Conservation (phyloP, 1,139 yeast species). For the Candida smagusa region DNA sequence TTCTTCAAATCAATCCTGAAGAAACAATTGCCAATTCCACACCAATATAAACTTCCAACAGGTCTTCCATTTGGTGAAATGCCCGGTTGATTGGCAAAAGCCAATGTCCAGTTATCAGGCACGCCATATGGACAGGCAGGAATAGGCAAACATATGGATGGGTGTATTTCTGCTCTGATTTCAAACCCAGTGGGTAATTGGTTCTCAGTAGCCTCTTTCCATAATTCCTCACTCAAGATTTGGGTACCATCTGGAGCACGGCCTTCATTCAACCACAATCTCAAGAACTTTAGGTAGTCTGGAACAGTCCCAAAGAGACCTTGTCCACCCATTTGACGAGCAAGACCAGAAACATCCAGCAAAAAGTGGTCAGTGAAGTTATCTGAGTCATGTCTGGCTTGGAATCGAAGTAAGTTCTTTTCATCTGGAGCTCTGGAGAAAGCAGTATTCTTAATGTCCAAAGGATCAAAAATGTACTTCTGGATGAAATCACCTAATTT, state of each 20-base stretch:
- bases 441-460: slow-evolving; percentile 28
- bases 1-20: slow-evolving; percentile 46
- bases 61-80: slow-evolving; percentile 39
- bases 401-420: slow-evolving; percentile 16
- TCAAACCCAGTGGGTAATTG: slow-evolving; percentile 30
- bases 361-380: not conserved
- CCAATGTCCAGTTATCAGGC: slow-evolving; percentile 4
- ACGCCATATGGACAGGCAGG: slow-evolving; percentile 5
- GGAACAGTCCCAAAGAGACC: slow-evolving; percentile 43
- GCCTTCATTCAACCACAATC: slow-evolving; percentile 48
- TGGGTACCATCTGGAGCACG: slow-evolving; percentile 34
- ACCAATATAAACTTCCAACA: slow-evolving; percentile 39
- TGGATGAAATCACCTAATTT: slow-evolving; percentile 40
- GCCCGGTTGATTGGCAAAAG: slow-evolving; percentile 12
- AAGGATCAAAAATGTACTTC: slow-evolving; percentile 39
- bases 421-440: not conserved
- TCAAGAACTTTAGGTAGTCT: slow-evolving; percentile 42
- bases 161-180: slow-evolving; percentile 8
- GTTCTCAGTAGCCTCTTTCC: slow-evolving; percentile 29
- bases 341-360: not conserved
- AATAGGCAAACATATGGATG: slow-evolving; percentile 2
- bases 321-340: slow-evolving; percentile 48
- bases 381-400: slow-evolving; percentile 12
- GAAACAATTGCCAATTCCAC: slow-evolving; percentile 43
- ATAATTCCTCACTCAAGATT: slow-evolving; percentile 30